phyloP scores from a whole-genome alignment of 371 early-diverging fungal species.

The Mortierella sp. region DNA sequence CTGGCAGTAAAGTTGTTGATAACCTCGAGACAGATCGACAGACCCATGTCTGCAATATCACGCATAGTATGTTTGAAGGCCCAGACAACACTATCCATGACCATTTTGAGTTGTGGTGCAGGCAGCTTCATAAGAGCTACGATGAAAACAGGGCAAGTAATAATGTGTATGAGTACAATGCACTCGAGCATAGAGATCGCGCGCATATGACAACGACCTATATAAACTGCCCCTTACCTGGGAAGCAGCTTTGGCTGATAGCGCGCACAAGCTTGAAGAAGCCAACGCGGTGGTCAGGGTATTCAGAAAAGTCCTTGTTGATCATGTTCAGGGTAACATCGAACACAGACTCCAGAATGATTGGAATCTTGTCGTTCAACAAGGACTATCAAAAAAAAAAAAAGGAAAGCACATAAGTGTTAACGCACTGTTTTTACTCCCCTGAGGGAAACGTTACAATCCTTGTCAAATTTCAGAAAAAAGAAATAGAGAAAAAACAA shows the following conservation, averaged over 20 bases:
- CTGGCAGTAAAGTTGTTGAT: constrained; percentile 80
- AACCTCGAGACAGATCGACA: constrained; percentile 87
- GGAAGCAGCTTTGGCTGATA: constrained; percentile 90
- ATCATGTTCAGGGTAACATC: constrained; percentile 98
- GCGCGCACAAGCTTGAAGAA: constrained; percentile 93
- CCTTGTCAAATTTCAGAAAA: too few species aligned
- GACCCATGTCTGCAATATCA: constrained; percentile 94
- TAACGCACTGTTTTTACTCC: too few species aligned
- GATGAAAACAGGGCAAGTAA: neutral
- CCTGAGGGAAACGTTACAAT: too few species aligned
- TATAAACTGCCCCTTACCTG: constrained; percentile 1
- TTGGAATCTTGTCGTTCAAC: constrained; percentile 84
- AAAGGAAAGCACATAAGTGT: neutral
- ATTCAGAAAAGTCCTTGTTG: constrained; percentile 96
- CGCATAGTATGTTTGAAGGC: constrained; percentile 99
- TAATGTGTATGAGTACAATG: neutral
- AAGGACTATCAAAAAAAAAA: constrained; percentile 58
- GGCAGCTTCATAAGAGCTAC: constrained; percentile 85
- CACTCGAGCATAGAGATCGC: too few species aligned
- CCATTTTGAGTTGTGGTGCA: constrained; percentile 88
- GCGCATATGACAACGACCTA: too few species aligned
- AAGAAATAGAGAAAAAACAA: neutral
- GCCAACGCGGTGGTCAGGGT: constrained; percentile 96
- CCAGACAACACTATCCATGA: constrained; percentile 95
- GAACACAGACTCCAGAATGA: constrained; percentile 93